phyloP scores from a whole-genome alignment of 208 protist species.

The Strigomonas culicis region DNA sequence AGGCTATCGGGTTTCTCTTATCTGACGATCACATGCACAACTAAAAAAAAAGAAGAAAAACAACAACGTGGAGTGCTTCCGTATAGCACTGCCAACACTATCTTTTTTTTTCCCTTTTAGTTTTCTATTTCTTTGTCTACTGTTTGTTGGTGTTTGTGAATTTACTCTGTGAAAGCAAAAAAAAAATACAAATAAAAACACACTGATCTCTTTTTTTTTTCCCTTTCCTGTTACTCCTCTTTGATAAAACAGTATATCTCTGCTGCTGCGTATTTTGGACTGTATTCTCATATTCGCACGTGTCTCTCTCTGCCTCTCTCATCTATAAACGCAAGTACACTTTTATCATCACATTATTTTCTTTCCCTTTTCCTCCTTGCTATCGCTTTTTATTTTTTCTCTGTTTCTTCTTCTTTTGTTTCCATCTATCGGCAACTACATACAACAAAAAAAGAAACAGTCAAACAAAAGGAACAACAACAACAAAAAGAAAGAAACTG shows the following conservation, averaged over 20 bases:
- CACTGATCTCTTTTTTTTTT: not conserved
- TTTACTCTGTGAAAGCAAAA: conserved; percentile 7
- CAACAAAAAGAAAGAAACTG: conserved; percentile 2
- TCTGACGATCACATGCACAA: not conserved
- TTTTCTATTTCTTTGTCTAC: not conserved
- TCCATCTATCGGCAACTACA: conserved; percentile 7
- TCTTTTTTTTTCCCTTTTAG: no score
- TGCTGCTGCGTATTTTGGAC: not conserved
- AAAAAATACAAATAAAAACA: not conserved
- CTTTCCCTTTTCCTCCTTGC: no score
- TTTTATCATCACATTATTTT: no score
- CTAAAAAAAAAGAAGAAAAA: conserved; percentile 6
- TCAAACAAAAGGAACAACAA: not conserved
- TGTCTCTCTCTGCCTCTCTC: conserved; percentile 2
- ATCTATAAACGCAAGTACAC: no score
- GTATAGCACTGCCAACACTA: no score
- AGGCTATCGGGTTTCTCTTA: no score
- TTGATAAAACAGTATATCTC: not conserved
- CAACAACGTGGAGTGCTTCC: no score
- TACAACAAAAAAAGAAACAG: not conserved
- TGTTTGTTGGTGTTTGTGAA: conserved; percentile 5
- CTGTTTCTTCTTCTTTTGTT: conserved; percentile 10
- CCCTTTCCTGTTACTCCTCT: no score
- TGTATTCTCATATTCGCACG: not conserved
- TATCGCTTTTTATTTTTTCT: not conserved